These are phyloP conservation scores for Lenwebbia sp. DNA, from an alignment of 345 rosid species.

Conservation along the genomic window DNA sequence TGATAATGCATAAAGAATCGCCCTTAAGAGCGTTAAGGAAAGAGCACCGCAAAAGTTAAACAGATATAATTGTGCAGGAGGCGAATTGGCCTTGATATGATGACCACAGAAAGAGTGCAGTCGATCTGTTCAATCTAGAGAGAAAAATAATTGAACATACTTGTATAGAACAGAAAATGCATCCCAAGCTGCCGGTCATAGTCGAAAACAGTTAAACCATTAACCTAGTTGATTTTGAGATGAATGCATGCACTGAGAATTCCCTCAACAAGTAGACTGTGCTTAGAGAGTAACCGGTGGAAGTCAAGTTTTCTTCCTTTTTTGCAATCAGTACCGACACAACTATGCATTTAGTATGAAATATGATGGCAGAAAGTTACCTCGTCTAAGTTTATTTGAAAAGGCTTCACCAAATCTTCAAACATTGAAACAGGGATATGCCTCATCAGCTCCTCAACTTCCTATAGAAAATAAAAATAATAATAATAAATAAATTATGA, in stretches of 20 bases:
- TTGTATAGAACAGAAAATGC: neutral
- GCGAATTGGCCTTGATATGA: neutral
- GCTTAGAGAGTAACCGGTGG: neutral
- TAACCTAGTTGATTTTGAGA: neutral
- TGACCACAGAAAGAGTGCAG: neutral
- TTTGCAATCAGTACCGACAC: neutral
- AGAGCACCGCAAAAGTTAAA: neutral
- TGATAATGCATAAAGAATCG: neutral
- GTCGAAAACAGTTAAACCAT: neutral
- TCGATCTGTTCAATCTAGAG: neutral
- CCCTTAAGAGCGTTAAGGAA: neutral
- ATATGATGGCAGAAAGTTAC: conserved; percentile 18
- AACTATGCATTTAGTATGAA: neutral
- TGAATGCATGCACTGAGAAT: neutral
- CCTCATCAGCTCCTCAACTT: conserved; percentile 69
- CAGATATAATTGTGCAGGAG: neutral
- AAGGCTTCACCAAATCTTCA: conserved; percentile 84
- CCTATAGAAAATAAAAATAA: conserved; percentile 23
- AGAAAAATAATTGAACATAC: neutral
- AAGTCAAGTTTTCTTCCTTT: neutral
- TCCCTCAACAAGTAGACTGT: neutral
- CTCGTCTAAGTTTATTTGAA: conserved; percentile 61
- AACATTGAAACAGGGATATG: conserved; percentile 58
- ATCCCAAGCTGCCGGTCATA: neutral
- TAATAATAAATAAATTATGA: neutral